These are phyloP conservation scores for Trichoderma gracile DNA, from an alignment of 2,329 filamentous ascomycete genomes.

Conservation along the genomic window DNA sequence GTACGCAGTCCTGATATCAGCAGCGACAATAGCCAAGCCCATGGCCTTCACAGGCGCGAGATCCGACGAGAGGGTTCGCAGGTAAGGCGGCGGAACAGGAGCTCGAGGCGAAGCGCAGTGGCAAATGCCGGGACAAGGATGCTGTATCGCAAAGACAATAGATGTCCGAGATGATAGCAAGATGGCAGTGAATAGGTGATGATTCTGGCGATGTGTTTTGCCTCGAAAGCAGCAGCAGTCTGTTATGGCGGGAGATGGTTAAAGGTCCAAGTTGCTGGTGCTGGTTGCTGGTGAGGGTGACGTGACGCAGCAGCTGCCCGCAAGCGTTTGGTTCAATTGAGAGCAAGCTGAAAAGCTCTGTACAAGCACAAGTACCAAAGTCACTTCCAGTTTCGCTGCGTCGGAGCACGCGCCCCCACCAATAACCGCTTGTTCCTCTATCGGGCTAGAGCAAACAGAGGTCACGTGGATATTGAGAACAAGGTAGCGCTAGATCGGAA, in stretches of 20 bases:
- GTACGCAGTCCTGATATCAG: slow-evolving; percentile 37
- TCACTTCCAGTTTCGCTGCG: background rate
- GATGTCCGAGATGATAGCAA: too few species aligned
- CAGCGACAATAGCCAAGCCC: slow-evolving; percentile 36
- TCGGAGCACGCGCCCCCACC: slow-evolving; percentile 7
- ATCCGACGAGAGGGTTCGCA: background rate
- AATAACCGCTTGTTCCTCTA: background rate
- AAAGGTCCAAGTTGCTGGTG: background rate
- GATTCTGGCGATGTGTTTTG: too few species aligned
- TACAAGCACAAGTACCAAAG: background rate
- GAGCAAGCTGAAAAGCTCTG: slow-evolving; percentile 15
- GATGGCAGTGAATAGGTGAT: too few species aligned
- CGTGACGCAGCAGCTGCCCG: slow-evolving; percentile 28
- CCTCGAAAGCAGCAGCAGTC: background rate
- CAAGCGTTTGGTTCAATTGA: slow-evolving; percentile 23
- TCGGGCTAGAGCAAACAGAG: background rate
- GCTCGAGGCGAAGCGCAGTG: background rate
- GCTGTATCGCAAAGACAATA: too few species aligned
- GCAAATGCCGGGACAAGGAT: background rate
- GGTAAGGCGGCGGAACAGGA: background rate
- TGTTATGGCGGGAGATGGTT: too few species aligned
- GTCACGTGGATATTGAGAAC: slow-evolving; percentile 20
- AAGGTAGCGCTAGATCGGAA: background rate
- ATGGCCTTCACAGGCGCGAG: slow-evolving; percentile 37
- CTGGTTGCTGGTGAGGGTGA: slow-evolving; percentile 13